Evolutionary conservation across 139 green algal genomes (phyloP).

Genomic region (Micractinium sp.): DNA sequence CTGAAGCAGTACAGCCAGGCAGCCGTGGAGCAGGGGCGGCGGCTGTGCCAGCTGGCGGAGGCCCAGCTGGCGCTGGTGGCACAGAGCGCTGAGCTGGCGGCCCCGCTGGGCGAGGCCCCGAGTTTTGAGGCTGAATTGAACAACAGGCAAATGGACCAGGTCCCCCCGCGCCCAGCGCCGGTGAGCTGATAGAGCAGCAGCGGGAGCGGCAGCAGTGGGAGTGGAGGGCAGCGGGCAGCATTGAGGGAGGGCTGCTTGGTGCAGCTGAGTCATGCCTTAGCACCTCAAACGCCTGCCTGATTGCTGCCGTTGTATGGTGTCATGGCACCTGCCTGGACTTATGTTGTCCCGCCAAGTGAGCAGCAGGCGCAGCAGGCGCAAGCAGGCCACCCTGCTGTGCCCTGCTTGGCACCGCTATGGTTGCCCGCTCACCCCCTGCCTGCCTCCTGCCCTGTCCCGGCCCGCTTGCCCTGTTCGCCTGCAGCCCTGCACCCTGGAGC

Average conservation of each 20-base stretch:
- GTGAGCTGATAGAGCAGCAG: conserved; percentile 21
- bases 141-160: conserved; percentile 63
- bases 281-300: background rate
- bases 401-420: too few species aligned
- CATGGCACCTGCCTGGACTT: too few species aligned
- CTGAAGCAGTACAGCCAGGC: conserved; percentile 29
- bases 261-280: too few species aligned
- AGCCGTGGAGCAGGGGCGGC: conserved; percentile 38
- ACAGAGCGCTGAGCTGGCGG: conserved; percentile 9
- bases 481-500: background rate
- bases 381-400: too few species aligned
- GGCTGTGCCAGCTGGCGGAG: conserved; percentile 25
- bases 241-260: too few species aligned
- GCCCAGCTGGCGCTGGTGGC: conserved; percentile 32
- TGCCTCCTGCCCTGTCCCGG: background rate
- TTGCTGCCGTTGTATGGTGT: background rate
- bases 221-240: too few species aligned
- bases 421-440: background rate
- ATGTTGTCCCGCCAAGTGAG: background rate
- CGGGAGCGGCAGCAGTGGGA: too few species aligned
- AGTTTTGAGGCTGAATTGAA: conserved; percentile 71
- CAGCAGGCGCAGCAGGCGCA: too few species aligned
- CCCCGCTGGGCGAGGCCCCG: background rate
- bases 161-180: conserved; percentile 64
- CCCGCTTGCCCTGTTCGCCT: background rate